Base-by-base conservation (phyloP, 2,329 filamentous ascomycete species). In the Clonostachys rosea region DNA sequence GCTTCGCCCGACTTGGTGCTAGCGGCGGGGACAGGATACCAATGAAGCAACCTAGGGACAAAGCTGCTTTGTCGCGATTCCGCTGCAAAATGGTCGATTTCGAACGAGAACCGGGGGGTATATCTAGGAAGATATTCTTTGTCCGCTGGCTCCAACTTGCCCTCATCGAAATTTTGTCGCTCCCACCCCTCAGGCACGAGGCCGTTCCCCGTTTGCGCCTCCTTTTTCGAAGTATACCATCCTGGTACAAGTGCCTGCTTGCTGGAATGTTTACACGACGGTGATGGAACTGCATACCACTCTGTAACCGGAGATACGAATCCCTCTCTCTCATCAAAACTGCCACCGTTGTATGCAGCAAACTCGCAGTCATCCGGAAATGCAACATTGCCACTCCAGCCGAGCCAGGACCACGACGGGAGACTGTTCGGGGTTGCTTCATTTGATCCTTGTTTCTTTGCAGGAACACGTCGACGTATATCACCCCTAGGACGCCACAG, bases 341-440 rank as follows among this genome's bases (percentile, higher is more conserved):
- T 30, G 9, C 42, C 63, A 63, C 70, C 70, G 73, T 11, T 73
- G 56, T 7, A 57, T 60, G 47, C 72, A 51, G 46, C 73, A 70
- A 13, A 69, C 66, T 6, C 69, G 62, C 13, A 72, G 59, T 33
- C 64, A 9, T 30, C 24, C 24, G 24, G 24, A 10, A 30, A 30
- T 30, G 24, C 24, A 9, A 30, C 67, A 48, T 73, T 70, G 47
- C 69, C 70, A 63, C 68, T 71, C 70, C 70, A 74, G 18, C 70
- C 70, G 63, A 74, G 67, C 70, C 70, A 74, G 30, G 69, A 70
- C 70, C 70, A 74, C 5, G 67, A 70, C 1, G 70, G 70, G 6
- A 73, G 57, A 45, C 67, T 68, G 2, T 67, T 62, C 10, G 66
- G 59, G 24, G 8, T 30, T 30, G 24, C 24, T 30, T 30, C 24